Evolutionary conservation across 441 rosid species (phyloP).

Genomic region (Aleurites moluccanus): DNA sequence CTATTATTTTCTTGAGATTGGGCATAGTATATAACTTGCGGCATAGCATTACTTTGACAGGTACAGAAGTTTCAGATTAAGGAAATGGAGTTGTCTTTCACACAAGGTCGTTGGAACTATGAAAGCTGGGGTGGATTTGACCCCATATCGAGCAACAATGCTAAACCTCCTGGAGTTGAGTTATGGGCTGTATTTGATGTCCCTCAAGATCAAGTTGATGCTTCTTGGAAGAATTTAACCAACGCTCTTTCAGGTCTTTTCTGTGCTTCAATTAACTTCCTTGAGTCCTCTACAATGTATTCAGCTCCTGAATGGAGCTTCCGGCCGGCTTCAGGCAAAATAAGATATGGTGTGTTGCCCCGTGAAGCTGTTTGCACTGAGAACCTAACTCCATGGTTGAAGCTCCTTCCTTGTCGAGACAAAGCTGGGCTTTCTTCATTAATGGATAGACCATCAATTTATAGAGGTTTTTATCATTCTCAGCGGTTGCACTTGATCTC

Average conservation of each 20-base stretch:
- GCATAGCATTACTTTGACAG: constrained; percentile 42
- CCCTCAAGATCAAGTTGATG: constrained; percentile 69
- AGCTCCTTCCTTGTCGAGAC: constrained; percentile 96
- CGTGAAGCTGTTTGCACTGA: constrained; percentile 99
- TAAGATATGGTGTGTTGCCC: constrained; percentile 88
- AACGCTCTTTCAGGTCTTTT: constrained; percentile 91
- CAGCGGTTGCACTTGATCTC: constrained; percentile 69
- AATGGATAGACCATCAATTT: constrained; percentile 89
- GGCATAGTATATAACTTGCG: neutral
- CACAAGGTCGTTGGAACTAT: constrained; percentile 96
- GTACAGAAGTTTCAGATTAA: constrained; percentile 66
- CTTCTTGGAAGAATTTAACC: constrained; percentile 87
- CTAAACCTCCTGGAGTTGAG: constrained; percentile 97
- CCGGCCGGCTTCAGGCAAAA: constrained; percentile 50
- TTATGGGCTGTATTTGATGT: constrained; percentile 96
- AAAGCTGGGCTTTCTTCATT: constrained; percentile 79
- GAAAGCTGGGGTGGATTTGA: constrained; percentile 96
- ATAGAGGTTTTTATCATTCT: constrained; percentile 89
- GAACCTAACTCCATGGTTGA: constrained; percentile 97
- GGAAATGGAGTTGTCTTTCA: constrained; percentile 96
- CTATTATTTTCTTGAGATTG: neutral
- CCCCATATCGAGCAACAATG: constrained; percentile 76
- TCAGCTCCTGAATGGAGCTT: constrained; percentile 86
- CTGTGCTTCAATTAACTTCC: constrained; percentile 92
- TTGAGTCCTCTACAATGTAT: constrained; percentile 80